These are phyloP conservation scores for Penicillium sp. DNA, from an alignment of 2,329 filamentous ascomycete species.

Conservation along the genomic window DNA sequence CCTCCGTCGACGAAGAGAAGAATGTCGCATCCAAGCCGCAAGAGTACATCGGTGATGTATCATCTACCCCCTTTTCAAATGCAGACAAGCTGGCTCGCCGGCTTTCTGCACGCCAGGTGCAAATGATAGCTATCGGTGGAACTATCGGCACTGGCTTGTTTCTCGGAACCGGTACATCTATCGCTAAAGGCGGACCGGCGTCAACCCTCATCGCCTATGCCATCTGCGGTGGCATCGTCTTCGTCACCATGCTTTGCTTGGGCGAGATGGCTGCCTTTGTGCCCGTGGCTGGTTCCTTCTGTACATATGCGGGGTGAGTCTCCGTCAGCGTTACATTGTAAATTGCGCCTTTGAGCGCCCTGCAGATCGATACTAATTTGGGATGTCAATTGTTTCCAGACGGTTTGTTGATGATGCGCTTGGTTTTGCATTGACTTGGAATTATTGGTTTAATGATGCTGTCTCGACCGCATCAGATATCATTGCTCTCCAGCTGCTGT, in stretches of 20 bases:
- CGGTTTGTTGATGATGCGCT: conserved; percentile 51
- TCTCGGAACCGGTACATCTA: conserved; percentile 63
- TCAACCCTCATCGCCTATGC: conserved; percentile 62
- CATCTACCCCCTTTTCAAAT: conserved; percentile 27
- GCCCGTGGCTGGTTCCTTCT: conserved; percentile 59
- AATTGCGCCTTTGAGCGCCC: neutral
- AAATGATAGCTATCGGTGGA: conserved; percentile 65
- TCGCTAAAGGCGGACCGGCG: conserved; percentile 64
- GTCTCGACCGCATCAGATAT: conserved; percentile 64
- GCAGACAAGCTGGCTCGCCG: conserved; percentile 59
- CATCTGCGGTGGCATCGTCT: conserved; percentile 62
- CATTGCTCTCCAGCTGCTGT: conserved; percentile 61
- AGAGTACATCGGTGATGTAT: conserved; percentile 15
- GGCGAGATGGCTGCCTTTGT: conserved; percentile 66
- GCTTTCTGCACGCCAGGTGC: conserved; percentile 65
- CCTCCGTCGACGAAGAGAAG: conserved; percentile 31
- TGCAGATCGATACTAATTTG: neutral
- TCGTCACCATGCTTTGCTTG: conserved; percentile 62
- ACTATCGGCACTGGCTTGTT: conserved; percentile 62
- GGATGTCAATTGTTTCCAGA: conserved; percentile 24
- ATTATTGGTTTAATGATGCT: conserved; percentile 68
- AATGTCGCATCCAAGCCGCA: conserved; percentile 17
- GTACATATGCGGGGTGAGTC: conserved; percentile 58
- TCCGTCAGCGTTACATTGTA: conserved; percentile 4
- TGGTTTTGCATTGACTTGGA: conserved; percentile 51